Base-by-base conservation (phyloP, 139 green algal genomes). In the Pycnococcus provasolii region DNA sequence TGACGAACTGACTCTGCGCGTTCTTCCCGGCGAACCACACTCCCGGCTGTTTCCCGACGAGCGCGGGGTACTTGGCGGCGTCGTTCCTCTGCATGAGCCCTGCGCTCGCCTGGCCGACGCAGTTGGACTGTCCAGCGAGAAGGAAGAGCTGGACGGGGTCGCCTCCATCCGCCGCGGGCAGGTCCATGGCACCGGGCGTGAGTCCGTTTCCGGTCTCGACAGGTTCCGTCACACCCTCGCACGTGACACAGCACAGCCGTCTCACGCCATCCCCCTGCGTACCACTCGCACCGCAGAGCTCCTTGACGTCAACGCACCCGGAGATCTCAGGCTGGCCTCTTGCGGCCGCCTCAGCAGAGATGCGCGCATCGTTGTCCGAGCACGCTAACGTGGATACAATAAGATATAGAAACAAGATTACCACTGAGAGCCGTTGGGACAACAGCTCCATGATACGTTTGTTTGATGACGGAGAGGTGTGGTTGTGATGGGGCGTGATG, bases 81-180 rank as follows among this genome's bases (percentile, higher is more conserved):
- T 63, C 57, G 57, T 26, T 63, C 26, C 26, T 26, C 26, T 26
- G 26, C 11, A 55, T 11, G 50, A 55, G 50, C 13, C 13, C 50
- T 42, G 26, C 57, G 9, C 9, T 45, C 8, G 57, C 57, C n/a
- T 63, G 57, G n/a, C 57, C 57, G 9, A 45, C n/a, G 57, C 57
- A 63, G 9, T 63, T 13, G n/a, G 57, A 63, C 57, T 63, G 57
- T 13, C 57, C 57, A 9, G 57, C 13, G n/a, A 45, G 57, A 9
- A 63, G 26, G 57, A 45, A 63, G 26, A 63, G 57, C n/a, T 63
- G 57, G 8, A 63, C 57, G n/a, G 57, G 57, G 0, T 63, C 57
- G 57, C 8, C n/a, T 26, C 15, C n/a, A 13, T 42, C n/a, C 15
- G 57, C 9, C n/a, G 57, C 9, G 15, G 57, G 11, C 11, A 55